Evolutionary conservation across 2,329 filamentous ascomycete genomes (phyloP).

Genomic region (Parasarocladium wereldwijsianum): DNA sequence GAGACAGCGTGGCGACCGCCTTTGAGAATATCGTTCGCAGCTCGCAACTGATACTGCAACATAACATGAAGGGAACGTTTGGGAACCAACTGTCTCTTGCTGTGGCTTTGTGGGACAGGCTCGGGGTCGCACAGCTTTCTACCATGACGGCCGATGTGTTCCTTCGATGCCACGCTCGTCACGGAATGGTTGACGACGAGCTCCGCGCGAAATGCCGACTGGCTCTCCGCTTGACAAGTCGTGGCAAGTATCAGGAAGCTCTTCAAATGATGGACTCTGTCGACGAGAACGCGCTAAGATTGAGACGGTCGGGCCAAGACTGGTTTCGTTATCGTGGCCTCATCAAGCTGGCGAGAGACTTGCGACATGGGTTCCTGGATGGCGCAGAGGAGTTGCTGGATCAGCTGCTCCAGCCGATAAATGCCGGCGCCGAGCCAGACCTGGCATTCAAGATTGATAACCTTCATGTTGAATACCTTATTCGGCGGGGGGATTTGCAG

Average conservation of each 20-base stretch:
- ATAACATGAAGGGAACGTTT: constrained; percentile 57
- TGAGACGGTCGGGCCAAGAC: constrained; percentile 66
- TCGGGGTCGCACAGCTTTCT: constrained; percentile 47
- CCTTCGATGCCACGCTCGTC: constrained; percentile 51
- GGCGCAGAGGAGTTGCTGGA: constrained; percentile 34
- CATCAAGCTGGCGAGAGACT: constrained; percentile 47
- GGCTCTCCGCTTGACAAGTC: constrained; percentile 43
- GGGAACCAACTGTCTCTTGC: constrained; percentile 61
- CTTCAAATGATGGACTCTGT: constrained; percentile 27
- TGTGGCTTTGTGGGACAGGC: constrained; percentile 59
- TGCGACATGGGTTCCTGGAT: constrained; percentile 40
- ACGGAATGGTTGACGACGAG: constrained; percentile 55
- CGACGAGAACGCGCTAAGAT: constrained; percentile 46
- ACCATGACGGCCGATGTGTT: constrained; percentile 57
- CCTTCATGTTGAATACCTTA: constrained; percentile 36
- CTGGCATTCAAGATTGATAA: constrained; percentile 34
- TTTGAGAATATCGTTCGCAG: constrained; percentile 72
- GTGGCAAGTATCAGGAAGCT: constrained; percentile 58
- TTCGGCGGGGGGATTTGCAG: constrained; percentile 30
- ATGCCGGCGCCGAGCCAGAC: constrained; percentile 36
- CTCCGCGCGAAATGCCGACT: constrained; percentile 60
- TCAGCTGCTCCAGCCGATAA: constrained; percentile 35
- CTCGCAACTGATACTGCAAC: constrained; percentile 67
- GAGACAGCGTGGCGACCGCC: constrained; percentile 46
- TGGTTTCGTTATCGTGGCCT: constrained; percentile 53